These are phyloP conservation scores for Lecanosticta acicola DNA, from an alignment of 2,329 filamentous ascomycete genomes.

Conservation along the genomic window DNA sequence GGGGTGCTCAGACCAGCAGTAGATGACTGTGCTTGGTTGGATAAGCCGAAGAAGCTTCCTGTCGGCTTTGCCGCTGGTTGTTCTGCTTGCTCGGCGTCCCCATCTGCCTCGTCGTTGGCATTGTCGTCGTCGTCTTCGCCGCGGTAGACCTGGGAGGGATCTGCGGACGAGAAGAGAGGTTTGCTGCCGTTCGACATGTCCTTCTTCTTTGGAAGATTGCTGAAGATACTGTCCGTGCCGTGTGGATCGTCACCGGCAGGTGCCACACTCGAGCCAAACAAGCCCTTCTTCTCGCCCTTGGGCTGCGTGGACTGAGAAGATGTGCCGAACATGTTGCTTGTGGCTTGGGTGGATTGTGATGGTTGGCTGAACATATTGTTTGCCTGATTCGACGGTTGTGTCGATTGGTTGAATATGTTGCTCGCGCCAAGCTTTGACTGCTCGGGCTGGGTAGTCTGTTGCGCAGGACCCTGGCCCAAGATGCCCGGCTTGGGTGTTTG, in stretches of 20 bases:
- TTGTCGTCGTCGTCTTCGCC: slow-evolving; percentile 15
- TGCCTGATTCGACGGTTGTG: not conserved
- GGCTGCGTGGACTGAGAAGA: slow-evolving; percentile 1
- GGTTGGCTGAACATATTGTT: not conserved
- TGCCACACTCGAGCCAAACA: slow-evolving; percentile 11
- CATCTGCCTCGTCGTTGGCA: slow-evolving; percentile 3
- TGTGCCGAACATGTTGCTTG: slow-evolving; percentile 11
- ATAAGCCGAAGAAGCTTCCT: not conserved
- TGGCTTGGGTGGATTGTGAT: slow-evolving; percentile 3
- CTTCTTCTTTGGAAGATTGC: slow-evolving; percentile 14
- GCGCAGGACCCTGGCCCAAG: not conserved
- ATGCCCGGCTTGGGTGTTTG: slow-evolving; percentile 2
- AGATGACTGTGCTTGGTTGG: slow-evolving; percentile 1
- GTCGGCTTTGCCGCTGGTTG: slow-evolving; percentile 5
- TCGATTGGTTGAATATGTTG: not conserved
- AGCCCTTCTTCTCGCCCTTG: slow-evolving; percentile 9
- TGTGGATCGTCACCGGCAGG: not conserved
- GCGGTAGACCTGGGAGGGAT: slow-evolving; percentile 16
- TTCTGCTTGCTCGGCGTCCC: slow-evolving; percentile 5
- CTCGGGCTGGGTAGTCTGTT: not conserved
- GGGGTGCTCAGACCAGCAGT: slow-evolving; percentile 26
- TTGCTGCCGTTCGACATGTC: slow-evolving; percentile 7
- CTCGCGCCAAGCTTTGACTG: not conserved
- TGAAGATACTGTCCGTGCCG: slow-evolving; percentile 14
- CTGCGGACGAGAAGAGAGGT: slow-evolving; percentile 16